phyloP scores from a whole-genome alignment of 441 rosid species.

The Populus hybrid region DNA sequence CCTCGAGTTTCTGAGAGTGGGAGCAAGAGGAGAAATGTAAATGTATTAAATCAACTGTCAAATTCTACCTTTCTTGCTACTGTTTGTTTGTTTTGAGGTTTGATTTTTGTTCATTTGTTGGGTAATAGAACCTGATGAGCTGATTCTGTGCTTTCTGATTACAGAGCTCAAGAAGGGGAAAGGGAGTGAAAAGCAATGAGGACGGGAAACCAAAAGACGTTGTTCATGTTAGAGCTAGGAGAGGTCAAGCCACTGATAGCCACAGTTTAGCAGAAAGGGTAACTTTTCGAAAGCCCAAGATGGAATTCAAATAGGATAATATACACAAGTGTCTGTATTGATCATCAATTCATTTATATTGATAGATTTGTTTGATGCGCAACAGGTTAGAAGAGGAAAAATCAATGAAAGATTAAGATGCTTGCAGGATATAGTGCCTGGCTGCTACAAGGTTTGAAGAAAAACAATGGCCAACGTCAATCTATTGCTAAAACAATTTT shows the following conservation, averaged over 20 bases:
- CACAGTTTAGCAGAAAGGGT: slow-evolving; percentile 84
- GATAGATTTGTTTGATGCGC: background rate
- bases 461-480: background rate
- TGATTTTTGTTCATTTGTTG: background rate
- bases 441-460: slow-evolving; percentile 61
- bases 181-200: slow-evolving; percentile 41
- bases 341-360: background rate
- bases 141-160: background rate
- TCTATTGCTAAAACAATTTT: too few species aligned
- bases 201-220: slow-evolving; percentile 53
- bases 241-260: slow-evolving; percentile 90
- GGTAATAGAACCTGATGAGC: background rate
- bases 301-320: background rate
- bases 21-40: slow-evolving; percentile 32
- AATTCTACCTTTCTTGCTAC: background rate
- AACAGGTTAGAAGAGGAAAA: slow-evolving; percentile 69
- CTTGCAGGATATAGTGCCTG: slow-evolving; percentile 73
- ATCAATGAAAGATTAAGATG: slow-evolving; percentile 70
- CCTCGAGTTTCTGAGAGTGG: slow-evolving; percentile 33
- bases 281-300: background rate
- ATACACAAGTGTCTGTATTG: background rate
- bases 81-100: background rate
- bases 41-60: background rate
- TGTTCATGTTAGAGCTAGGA: slow-evolving; percentile 74
- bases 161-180: slow-evolving; percentile 47